Evolutionary conservation across 805 yeast species (phyloP).

Genomic region (Candida xiaguanensis): DNA sequence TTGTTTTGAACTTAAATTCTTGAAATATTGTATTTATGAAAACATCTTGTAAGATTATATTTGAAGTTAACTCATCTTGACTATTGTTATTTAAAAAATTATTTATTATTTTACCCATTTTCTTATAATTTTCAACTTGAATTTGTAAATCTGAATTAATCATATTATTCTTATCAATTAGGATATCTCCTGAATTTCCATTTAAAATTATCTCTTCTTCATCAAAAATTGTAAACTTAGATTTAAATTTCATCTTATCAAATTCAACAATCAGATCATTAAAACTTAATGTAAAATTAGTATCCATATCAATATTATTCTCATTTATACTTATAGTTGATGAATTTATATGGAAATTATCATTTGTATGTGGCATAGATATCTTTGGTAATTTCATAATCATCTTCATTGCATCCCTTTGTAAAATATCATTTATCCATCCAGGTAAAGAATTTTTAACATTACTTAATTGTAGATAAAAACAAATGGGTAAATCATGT

Average conservation of each 20-base stretch:
- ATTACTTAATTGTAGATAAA: conserved; percentile 15
- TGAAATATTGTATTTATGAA: conserved; percentile 11
- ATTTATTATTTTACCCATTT: conserved; percentile 15
- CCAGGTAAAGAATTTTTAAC: conserved; percentile 15
- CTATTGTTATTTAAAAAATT: conserved; percentile 4
- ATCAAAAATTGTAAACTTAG: not conserved
- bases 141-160: conserved; percentile 8
- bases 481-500: conserved; percentile 14
- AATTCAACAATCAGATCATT: not conserved
- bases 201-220: not conserved
- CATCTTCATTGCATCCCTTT: conserved; percentile 11
- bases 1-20: not conserved
- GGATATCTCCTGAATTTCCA: not conserved
- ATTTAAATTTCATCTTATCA: conserved; percentile 2
- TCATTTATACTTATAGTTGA: conserved; percentile 3
- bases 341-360: not conserved
- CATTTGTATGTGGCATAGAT: not conserved
- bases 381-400: conserved; percentile 13
- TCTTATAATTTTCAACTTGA: conserved; percentile 10
- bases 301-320: conserved; percentile 1
- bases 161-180: not conserved
- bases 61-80: conserved; percentile 11
- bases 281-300: not conserved
- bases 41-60: conserved; percentile 12
- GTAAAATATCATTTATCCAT: conserved; percentile 22